phyloP scores from a whole-genome alignment of 371 early-diverging fungal genomes.

The Mucor saturninus region DNA sequence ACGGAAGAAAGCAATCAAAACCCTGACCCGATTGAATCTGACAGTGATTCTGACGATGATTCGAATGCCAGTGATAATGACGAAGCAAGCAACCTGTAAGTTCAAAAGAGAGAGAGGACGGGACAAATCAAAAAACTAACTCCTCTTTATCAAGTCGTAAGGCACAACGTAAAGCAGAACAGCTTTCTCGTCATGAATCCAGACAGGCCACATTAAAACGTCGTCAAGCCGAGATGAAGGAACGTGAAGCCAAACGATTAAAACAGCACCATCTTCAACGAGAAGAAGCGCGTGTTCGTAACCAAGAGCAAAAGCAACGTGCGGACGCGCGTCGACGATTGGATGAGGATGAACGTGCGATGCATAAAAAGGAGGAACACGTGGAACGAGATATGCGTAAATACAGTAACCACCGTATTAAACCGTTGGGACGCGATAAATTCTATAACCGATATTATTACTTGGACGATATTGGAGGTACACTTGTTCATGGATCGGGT shows the following conservation, averaged over 20 bases:
- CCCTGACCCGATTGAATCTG: conserved; percentile 10
- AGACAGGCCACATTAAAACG: conserved; percentile 60
- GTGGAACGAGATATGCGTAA: conserved; percentile 71
- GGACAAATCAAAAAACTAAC: no score
- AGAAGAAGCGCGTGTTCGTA: conserved; percentile 52
- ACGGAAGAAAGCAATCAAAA: conserved; percentile 29
- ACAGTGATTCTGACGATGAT: conserved; percentile 31
- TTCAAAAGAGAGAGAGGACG: no score
- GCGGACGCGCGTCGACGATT: conserved; percentile 52
- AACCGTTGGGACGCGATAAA: conserved; percentile 84
- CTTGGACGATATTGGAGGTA: conserved; percentile 77
- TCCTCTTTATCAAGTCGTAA: conserved; percentile 11
- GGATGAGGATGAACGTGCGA: conserved; percentile 52
- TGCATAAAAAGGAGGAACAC: conserved; percentile 60
- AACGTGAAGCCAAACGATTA: conserved; percentile 47
- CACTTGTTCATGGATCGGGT: conserved; percentile 62
- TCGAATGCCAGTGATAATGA: conserved; percentile 28
- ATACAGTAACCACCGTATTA: conserved; percentile 67
- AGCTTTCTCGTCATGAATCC: conserved; percentile 50
- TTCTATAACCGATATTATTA: conserved; percentile 87
- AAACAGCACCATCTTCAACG: conserved; percentile 53
- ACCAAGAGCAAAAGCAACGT: conserved; percentile 50
- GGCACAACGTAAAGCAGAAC: conserved; percentile 37
- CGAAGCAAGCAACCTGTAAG: conserved; percentile 28
- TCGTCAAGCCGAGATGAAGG: conserved; percentile 57